phyloP scores from a whole-genome alignment of 2,329 filamentous ascomycete genomes.

The Pestalotiopsis fici region DNA sequence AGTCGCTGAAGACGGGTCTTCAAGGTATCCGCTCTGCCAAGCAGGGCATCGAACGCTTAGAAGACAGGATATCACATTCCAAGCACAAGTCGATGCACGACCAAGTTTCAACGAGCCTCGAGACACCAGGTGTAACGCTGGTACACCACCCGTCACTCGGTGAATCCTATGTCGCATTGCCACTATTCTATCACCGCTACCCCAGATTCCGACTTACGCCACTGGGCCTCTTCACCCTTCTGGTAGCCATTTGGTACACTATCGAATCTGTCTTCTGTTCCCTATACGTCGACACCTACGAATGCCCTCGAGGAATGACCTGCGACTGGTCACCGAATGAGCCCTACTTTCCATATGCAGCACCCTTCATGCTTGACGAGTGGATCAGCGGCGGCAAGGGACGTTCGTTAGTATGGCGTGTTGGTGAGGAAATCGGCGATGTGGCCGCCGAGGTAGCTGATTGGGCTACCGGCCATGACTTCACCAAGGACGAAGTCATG shows the following conservation, averaged over 20 bases:
- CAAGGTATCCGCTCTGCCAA: conserved; percentile 55
- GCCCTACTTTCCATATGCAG: conserved; percentile 59
- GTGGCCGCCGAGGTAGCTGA: conserved; percentile 49
- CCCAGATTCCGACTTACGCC: conserved; percentile 49
- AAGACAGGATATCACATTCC: conserved; percentile 48
- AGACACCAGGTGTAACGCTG: conserved; percentile 3
- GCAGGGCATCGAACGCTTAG: conserved; percentile 59
- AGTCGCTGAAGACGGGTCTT: conserved; percentile 51
- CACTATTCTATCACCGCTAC: conserved; percentile 44
- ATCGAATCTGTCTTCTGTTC: conserved; percentile 56
- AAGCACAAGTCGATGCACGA: conserved; percentile 25
- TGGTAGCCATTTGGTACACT: conserved; percentile 52
- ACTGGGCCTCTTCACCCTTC: conserved; percentile 45
- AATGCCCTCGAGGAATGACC: conserved; percentile 43
- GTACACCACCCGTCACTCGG: conserved; percentile 8
- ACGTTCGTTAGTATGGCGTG: conserved; percentile 35
- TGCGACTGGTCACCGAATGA: conserved; percentile 60
- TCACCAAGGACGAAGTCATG: conserved; percentile 42
- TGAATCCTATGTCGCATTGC: conserved; percentile 42
- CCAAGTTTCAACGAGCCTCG: conserved; percentile 11
- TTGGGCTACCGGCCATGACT: conserved; percentile 42
- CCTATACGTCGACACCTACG: conserved; percentile 52
- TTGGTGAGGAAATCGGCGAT: conserved; percentile 47
- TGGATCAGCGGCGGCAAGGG: conserved; percentile 57
- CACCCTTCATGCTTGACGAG: conserved; percentile 64